Base-by-base conservation (phyloP, 768 basidiomycete genomes). In the Cytidiella melzeri region DNA sequence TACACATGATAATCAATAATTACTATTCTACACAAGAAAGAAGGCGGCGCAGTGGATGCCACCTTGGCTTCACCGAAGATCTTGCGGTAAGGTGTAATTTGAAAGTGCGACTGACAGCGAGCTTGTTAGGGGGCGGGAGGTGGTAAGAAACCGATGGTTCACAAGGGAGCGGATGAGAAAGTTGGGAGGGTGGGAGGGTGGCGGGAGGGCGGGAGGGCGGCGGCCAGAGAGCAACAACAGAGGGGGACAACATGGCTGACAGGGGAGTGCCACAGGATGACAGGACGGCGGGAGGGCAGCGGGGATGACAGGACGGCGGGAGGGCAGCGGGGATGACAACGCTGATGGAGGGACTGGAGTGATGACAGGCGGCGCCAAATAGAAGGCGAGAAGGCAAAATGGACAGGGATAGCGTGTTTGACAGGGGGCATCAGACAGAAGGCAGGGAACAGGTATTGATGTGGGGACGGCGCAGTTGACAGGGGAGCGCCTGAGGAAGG, bases 281-380 rank as follows among this genome's bases (percentile, higher is more conserved):
- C 30, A 34, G 30, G 30, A 34, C 9, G 30, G 30, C 30, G 30
- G 30, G 30, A 34, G 15, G 30, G 30, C 30, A 15, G 30, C 30
- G 30, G 7, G 15, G 30, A 15, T 15, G 15, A 15, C 30, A 53
- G 52, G 48, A 45, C 45, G 36, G 30, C 37, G 45, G 25, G 43
- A 44, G 13, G 43, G 25, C 43, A 27, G 26, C 13, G 43, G 19
- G 26, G 45, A 28, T n/a, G 45, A 39, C 37, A 26, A 20, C 45
- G 13, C 30, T 47, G 45, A 47, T 47, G 30, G 45, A 34, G 45
- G 45, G 30, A 34, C 7, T 15, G 15, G 7, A 15, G 15, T 34
- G 30, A 34, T 15, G 30, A 34, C 30, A n/a, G 30, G 30, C 7
- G 30, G 30, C 9, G 30, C 30, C 7, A 7, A 15, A 34, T 34